Evolutionary conservation across 345 rosid species (phyloP).

Genomic region (Eutrema japonicum): DNA sequence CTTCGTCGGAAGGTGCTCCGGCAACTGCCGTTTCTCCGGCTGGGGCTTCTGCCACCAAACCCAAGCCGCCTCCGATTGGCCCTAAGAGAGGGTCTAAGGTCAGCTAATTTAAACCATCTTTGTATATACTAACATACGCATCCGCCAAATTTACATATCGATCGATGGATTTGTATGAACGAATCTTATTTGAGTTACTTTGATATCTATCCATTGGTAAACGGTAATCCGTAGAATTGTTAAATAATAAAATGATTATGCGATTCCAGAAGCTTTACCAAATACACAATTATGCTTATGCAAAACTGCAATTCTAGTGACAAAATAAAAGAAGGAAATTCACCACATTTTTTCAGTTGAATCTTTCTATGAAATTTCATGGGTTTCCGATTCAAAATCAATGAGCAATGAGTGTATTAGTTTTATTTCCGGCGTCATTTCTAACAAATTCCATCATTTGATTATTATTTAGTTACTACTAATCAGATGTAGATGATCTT

Average conservation of each 20-base stretch:
- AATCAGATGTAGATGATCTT: not conserved
- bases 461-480: no score
- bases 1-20: slow-evolving; percentile 45
- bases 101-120: slow-evolving; percentile 24
- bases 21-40: slow-evolving; percentile 48
- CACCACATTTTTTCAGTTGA: not conserved
- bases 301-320: no score
- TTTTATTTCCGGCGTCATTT: no score
- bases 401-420: not conserved
- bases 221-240: not conserved
- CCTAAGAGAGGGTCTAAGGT: slow-evolving; percentile 98
- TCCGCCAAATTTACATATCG: not conserved
- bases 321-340: not conserved
- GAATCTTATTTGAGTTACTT: not conserved
- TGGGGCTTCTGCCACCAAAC: slow-evolving; percentile 54
- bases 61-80: slow-evolving; percentile 81
- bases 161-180: not conserved
- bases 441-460: no score
- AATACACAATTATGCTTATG: not conserved
- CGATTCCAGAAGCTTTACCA: not conserved
- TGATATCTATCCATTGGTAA: not conserved
- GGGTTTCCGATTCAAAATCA: not conserved
- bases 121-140: slow-evolving; percentile 1
- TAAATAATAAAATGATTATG: not conserved
- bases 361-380: not conserved